Evolutionary conservation across 2,329 filamentous ascomycete species (phyloP).

Genomic region (Hypoxylon sp.): DNA sequence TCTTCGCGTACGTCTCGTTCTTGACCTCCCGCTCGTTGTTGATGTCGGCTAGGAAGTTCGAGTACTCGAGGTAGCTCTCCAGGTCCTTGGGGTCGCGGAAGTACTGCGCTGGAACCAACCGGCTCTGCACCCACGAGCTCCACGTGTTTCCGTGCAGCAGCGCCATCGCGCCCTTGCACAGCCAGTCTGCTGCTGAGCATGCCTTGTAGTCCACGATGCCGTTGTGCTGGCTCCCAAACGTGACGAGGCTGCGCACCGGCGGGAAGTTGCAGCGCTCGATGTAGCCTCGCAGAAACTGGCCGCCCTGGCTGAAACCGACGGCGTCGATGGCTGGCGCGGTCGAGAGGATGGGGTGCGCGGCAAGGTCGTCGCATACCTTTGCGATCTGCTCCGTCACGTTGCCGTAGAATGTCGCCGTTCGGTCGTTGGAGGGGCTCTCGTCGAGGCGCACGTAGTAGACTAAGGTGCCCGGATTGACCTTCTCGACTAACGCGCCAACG

Average conservation of each 20-base stretch:
- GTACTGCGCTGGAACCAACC: constrained; percentile 94
- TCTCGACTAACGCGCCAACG: constrained; percentile 79
- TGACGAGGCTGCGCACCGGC: constrained; percentile 83
- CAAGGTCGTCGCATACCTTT: constrained; percentile 82
- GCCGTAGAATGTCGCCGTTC: constrained; percentile 88
- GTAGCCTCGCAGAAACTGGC: constrained; percentile 93
- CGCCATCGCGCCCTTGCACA: constrained; percentile 85
- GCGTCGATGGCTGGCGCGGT: constrained; percentile 89
- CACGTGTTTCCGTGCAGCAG: constrained; percentile 86
- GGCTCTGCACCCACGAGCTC: constrained; percentile 81
- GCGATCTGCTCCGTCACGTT: constrained; percentile 86
- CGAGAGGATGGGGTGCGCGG: constrained; percentile 82
- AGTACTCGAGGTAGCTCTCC: constrained; percentile 81
- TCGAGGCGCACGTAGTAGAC: constrained; percentile 84
- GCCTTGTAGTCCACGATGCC: constrained; percentile 87
- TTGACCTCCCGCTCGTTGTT: constrained; percentile 90
- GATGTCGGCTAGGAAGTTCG: constrained; percentile 93
- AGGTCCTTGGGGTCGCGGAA: constrained; percentile 81
- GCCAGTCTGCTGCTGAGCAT: constrained; percentile 79
- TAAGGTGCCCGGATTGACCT: constrained; percentile 84
- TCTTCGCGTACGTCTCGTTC: constrained; percentile 80
- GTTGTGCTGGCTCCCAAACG: constrained; percentile 92
- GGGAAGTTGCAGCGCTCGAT: constrained; percentile 87
- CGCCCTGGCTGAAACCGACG: constrained; percentile 94
- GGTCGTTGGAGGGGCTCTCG: constrained; percentile 77